Percentiles rank a stretch among this genome's conserved stretches.
Conservation (phyloP, 2,329 filamentous ascomycete species). For the Trichoderma pleuroti region DNA sequence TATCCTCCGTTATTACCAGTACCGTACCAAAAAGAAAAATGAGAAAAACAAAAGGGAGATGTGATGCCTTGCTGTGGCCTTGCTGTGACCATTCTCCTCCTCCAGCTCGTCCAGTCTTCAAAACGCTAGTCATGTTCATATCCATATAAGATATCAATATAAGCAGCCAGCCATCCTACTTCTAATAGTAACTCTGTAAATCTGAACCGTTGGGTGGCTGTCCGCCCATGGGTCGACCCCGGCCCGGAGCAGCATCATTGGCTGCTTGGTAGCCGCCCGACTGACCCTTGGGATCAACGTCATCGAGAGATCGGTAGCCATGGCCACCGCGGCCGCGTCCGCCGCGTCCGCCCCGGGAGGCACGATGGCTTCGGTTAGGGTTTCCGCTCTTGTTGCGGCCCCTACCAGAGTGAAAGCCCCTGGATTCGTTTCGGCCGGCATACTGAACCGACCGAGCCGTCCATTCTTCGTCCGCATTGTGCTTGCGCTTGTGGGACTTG, state of each 20-base stretch:
- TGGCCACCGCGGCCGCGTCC: conserved; percentile 49
- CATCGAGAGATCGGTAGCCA: conserved; percentile 65
- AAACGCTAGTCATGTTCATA: neutral
- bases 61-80: neutral
- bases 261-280: neutral
- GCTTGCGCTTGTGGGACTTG: conserved; percentile 57
- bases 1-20: neutral
- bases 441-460: conserved; percentile 34
- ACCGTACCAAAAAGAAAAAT: neutral
- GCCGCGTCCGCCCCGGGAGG: conserved; percentile 40
- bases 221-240: conserved; percentile 27
- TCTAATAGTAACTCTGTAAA: conserved; percentile 42
- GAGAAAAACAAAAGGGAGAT: neutral
- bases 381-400: conserved; percentile 37
- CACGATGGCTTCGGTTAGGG: conserved; percentile 36
- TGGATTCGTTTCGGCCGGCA: conserved; percentile 40
- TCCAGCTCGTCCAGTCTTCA: neutral
- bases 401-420: conserved; percentile 43
- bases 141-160: neutral
- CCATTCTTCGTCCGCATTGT: conserved; percentile 48
- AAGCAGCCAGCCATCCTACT: conserved; percentile 2
- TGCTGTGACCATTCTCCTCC: neutral
- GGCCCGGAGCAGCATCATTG: conserved; percentile 4
- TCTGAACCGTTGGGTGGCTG: conserved; percentile 30
- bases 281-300: conserved; percentile 50